Conservation (phyloP, 2,329 filamentous ascomycete species). For the Fusarium poae region DNA sequence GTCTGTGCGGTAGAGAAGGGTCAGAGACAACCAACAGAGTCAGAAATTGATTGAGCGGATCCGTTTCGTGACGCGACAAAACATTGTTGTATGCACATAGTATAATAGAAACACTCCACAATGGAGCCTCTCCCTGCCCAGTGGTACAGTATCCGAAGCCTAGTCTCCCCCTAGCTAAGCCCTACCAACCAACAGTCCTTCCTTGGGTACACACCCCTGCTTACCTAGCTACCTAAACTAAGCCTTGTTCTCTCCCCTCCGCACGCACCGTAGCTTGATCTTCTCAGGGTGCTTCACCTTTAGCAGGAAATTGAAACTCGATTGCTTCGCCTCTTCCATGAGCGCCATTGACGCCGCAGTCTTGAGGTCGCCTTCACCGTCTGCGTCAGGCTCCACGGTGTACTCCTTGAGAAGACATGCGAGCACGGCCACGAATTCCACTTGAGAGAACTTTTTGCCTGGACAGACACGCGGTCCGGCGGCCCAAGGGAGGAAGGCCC, state of each 20-base stretch:
- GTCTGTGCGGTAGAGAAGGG: neutral
- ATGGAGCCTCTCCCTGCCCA: neutral
- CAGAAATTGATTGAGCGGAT: neutral
- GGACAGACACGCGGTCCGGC: slow-evolving; percentile 38
- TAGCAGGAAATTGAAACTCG: slow-evolving; percentile 44
- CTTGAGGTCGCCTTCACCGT: slow-evolving; percentile 24
- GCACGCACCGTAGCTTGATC: slow-evolving; percentile 41
- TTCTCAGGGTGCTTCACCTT: slow-evolving; percentile 44
- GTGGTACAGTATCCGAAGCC: neutral
- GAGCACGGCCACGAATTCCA: slow-evolving; percentile 44
- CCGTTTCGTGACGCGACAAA: neutral
- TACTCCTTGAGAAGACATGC: slow-evolving; percentile 36
- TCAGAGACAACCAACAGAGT: neutral
- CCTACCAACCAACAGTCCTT: neutral
- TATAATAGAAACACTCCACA: slow-evolving; percentile 1
- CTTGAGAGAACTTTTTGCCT: slow-evolving; percentile 46
- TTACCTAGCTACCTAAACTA: neutral
- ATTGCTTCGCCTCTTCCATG: slow-evolving; percentile 43
- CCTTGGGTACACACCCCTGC: neutral
- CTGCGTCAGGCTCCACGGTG: slow-evolving; percentile 36
- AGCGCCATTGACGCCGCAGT: slow-evolving; percentile 27
- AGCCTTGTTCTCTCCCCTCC: neutral
- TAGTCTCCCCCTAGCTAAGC: neutral
- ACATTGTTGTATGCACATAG: neutral
- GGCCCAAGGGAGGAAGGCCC: slow-evolving; percentile 38